Percentiles rank a stretch among this genome's conserved stretches.
phyloP scores from a whole-genome alignment of 148 eudicot genomes.

The Beta vulgaris region DNA sequence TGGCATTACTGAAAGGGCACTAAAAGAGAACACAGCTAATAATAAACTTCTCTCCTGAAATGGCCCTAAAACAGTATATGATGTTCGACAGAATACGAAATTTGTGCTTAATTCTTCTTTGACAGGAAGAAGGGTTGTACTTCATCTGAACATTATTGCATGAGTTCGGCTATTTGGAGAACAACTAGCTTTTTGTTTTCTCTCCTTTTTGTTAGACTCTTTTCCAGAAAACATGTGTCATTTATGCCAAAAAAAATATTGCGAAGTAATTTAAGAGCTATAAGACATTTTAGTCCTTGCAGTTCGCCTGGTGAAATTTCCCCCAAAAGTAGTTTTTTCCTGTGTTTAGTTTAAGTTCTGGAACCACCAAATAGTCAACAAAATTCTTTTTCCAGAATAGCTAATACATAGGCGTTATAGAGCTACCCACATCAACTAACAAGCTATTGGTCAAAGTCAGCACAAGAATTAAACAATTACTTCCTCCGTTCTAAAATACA shows the following conservation, averaged over 20 bases:
- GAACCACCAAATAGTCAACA: neutral
- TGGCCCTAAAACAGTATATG: neutral
- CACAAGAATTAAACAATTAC: neutral
- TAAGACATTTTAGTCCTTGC: neutral
- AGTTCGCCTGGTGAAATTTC: neutral
- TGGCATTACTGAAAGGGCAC: neutral
- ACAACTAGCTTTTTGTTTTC: too few species aligned
- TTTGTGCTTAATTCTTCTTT: too few species aligned
- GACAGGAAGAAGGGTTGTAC: neutral
- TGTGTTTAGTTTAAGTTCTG: neutral
- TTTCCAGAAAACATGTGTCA: too few species aligned
- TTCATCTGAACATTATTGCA: neutral
- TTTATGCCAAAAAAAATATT: neutral
- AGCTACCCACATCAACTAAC: neutral
- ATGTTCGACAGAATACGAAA: neutral
- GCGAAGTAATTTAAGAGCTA: neutral
- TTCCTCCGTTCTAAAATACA: too few species aligned
- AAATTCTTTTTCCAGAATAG: neutral
- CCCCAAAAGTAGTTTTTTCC: neutral
- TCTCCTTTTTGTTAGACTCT: too few species aligned
- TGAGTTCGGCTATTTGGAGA: too few species aligned
- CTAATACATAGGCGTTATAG: neutral
- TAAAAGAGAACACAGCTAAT: neutral
- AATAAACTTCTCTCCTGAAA: neutral
- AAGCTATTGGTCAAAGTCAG: neutral